Base-by-base conservation (phyloP, 1,139 yeast species). In the Saccharomyces uvarum region DNA sequence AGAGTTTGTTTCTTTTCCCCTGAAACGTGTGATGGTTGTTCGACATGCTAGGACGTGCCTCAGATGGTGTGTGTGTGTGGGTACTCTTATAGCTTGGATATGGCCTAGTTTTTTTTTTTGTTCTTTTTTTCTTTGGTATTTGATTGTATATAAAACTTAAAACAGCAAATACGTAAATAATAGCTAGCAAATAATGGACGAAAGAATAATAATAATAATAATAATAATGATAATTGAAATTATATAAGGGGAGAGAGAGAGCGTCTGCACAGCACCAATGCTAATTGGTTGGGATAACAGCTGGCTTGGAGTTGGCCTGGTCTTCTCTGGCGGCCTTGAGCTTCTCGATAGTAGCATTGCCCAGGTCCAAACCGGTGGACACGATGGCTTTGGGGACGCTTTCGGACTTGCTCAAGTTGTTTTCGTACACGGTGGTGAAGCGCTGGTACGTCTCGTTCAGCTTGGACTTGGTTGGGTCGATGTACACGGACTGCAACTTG, bases 371-470 rank as follows among this genome's bases (percentile, higher is more conserved):
- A 33, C 71, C 70, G 2, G 71, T 68, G 31, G 65, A 58, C 14
- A 67, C 63, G 19, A 68, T 55, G 4, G 71, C 71, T 21, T 63
- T 61, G 27, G 71, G 70, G n/a, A 68, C 61, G 47, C 67, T 65
- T 46, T 68, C 69, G 42, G 62, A 57, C 52, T 65, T 63, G 52
- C 53, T 61, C 48, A 65, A 52, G 42, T 67, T 67, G 47, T 59
- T 58, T 51, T 66, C 70, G 53, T 67, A 67, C 41, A 60, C 59
- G 6, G 58, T 57, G 1, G 68, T 61, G n/a, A 67, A 67, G 13
- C 65, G 61, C 55, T 67, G 63, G 56, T 65, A 67, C 2, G 69
- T 65, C 38, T 65, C 65, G 31, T 56, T 56, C 16, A 61, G 48
- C 50, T 56, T 60, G 27, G 54, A 55, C 57, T 60, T 62, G 11